Base-by-base conservation (phyloP, 306 rosid genomes). In the Cyamopsis tetragonoloba region DNA sequence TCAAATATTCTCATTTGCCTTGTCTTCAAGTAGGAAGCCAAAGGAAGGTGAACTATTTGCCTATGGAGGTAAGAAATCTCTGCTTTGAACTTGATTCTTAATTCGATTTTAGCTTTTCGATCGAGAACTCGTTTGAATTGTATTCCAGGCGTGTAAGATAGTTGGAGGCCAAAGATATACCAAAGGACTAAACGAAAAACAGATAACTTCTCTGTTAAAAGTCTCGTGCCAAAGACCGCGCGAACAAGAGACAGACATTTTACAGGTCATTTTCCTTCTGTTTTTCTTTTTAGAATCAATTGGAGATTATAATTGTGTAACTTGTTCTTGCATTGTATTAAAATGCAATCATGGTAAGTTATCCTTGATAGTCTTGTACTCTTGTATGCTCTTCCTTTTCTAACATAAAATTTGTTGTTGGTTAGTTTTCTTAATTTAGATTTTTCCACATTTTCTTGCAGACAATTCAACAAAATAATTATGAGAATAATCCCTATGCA, bases 11-110 rank as follows among this genome's bases (percentile, higher is more conserved):
- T 23, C 80, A 79, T 55, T 68, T 74, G 35, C 83, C 83, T 20
- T 79, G 83, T 57, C 80, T 79, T 55, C 77, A 79, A 79, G 83
- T 79, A 57, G 80, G 80, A 69, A 79, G 70, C 27, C 80, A 55
- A 41, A 55, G 41, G 68, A 79, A 79, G 46, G 65, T 46, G 17
- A 79, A 79, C 65, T 79, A 79, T 69, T 69, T 79, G 53, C 83
- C 83, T 2, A 74, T 74, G 83, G 83, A 79, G 83, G 83, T 79
- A 73, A n/a, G n/a, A n/a, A n/a, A 30, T 63, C 19, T 35, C 4
- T 62, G 32, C 56, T 43, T 38, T 42, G 15, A 51, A 24, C 58
- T 59, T 43, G 30, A 26, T 55, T 3, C 17, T 28, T 6, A 19
- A 5, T 14, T 42, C 30, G 42, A 34, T 35, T 60, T 19, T 51